These are phyloP conservation scores for Hebeloma cylindrosporum DNA, from an alignment of 768 basidiomycete genomes.

Conservation along the genomic window DNA sequence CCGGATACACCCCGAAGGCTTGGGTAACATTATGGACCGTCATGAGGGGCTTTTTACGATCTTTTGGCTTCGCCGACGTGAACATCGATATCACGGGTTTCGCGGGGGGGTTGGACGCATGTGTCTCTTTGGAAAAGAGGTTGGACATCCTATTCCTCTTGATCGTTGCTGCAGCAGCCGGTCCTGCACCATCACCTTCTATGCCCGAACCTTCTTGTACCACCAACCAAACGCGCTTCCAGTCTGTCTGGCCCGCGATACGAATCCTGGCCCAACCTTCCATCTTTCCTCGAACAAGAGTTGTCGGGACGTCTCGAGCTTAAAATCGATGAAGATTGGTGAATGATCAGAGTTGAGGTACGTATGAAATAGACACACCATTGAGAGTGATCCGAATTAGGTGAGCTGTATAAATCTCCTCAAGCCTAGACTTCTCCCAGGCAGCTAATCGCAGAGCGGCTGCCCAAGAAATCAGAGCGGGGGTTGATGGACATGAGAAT, in stretches of 20 bases:
- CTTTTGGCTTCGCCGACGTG: slow-evolving; percentile 64
- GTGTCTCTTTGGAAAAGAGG: slow-evolving; percentile 57
- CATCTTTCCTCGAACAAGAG: slow-evolving; percentile 69
- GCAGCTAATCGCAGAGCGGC: slow-evolving; percentile 85
- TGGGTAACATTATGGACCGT: slow-evolving; percentile 73
- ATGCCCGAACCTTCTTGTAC: slow-evolving; percentile 61
- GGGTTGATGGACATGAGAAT: slow-evolving; percentile 79
- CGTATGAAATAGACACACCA: slow-evolving; percentile 27
- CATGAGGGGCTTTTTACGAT: slow-evolving; percentile 69
- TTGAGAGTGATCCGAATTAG: slow-evolving; percentile 75
- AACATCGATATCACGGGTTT: slow-evolving; percentile 57
- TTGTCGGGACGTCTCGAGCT: slow-evolving; percentile 56
- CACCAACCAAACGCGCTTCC: slow-evolving; percentile 90
- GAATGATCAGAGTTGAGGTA: not conserved
- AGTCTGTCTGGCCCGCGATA: slow-evolving; percentile 95
- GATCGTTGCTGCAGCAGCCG: slow-evolving; percentile 16
- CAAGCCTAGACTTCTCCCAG: slow-evolving; percentile 94
- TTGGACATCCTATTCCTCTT: slow-evolving; percentile 65
- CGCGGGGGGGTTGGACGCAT: slow-evolving; percentile 24
- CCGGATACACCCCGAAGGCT: slow-evolving; percentile 94
- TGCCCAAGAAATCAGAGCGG: slow-evolving; percentile 82
- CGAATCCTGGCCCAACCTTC: slow-evolving; percentile 93
- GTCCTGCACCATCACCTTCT: slow-evolving; percentile 30
- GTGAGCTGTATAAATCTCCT: slow-evolving; percentile 98
- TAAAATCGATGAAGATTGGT: slow-evolving; percentile 7